Percentiles rank a stretch among this genome's conserved stretches.
phyloP scores from a whole-genome alignment of 2,329 filamentous ascomycete genomes.

The Proliferodiscus dingleyae region DNA sequence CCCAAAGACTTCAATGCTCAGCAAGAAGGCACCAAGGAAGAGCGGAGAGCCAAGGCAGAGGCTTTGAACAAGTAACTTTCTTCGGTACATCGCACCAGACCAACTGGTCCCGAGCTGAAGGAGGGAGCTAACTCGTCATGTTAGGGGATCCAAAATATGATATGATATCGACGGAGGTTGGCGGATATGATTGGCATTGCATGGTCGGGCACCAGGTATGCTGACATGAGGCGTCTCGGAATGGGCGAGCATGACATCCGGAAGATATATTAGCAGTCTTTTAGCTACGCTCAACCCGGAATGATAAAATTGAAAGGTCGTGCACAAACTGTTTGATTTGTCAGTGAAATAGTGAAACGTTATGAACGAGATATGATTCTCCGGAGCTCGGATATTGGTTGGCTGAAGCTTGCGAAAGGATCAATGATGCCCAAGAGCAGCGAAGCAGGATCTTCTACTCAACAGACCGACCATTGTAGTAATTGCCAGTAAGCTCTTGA shows the following conservation, averaged over 20 bases:
- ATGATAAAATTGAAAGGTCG: neutral
- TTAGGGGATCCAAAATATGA: slow-evolving; percentile 5
- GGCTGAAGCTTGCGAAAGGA: neutral
- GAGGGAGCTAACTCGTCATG: neutral
- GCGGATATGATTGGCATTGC: neutral
- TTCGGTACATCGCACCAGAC: too few species aligned
- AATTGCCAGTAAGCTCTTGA: too few species aligned
- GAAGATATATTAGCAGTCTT: neutral
- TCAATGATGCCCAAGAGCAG: neutral
- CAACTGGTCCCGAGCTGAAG: too few species aligned
- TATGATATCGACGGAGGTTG: neutral
- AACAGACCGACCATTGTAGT: neutral
- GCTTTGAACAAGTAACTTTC: slow-evolving; percentile 55
- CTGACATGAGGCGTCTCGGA: neutral
- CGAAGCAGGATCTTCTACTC: neutral
- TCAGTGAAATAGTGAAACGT: neutral
- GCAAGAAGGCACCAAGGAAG: slow-evolving; percentile 62
- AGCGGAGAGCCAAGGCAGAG: slow-evolving; percentile 59
- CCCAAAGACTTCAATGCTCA: slow-evolving; percentile 48
- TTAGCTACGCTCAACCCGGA: neutral
- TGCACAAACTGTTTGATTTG: neutral
- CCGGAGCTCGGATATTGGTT: neutral
- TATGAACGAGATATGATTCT: neutral
- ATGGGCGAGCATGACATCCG: too few species aligned
- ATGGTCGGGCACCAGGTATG: too few species aligned